Evolutionary conservation across 2,329 filamentous ascomycete species (phyloP), one percentile per base, ranked within the genome.

Genomic region (Anthostomella pinea): DNA sequence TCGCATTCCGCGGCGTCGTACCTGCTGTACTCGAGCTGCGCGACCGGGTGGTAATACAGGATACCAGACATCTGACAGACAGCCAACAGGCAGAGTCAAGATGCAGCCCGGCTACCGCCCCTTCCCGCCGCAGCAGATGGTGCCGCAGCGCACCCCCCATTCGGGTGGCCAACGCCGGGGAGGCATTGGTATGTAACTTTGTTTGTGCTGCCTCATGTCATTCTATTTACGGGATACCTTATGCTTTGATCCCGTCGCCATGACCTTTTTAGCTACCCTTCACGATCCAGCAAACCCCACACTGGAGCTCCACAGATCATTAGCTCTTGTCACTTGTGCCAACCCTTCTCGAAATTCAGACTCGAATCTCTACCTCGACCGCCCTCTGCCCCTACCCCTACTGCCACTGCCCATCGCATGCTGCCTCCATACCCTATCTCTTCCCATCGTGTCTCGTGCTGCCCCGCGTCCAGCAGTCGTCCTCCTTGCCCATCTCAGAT

Each of bases 31-130:
- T n/a, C n/a, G 13, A 20, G 19, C 16, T 8, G 29, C 31, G 35
- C 43, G 40, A 41, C 36, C 36, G 35, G 26, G 47, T 48, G 45
- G 46, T 41, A 47, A 47, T 43, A 36, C 21, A 35, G 33, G 23
- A 22, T 35, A 25, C 14, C 33, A 22, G 17, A n/a, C 24, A 32
- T 19, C 18, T 24, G 15, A 36, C 32, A 39, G 26, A 32, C 23
- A 33, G 32, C 28, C 29, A 43, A 28, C 37, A 36, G n/a, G n/a
- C n/a, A n/a, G n/a, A n/a, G 37, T 42, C 54, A 67, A 54, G 51
- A 77, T 77, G 73, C 73, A 77, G 62, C 62, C 64, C 39, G 69
- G 73, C 48, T 77, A 72, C 55, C 72, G 73, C 46, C 60, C 62
- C 37, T 75, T 71, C 58, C 64, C 67, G 55, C 70, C 51, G 41